Evolutionary conservation across 768 basidiomycete genomes (phyloP), one percentile per base, ranked within the genome.

Genomic region (Panaeolus cyanescens): DNA sequence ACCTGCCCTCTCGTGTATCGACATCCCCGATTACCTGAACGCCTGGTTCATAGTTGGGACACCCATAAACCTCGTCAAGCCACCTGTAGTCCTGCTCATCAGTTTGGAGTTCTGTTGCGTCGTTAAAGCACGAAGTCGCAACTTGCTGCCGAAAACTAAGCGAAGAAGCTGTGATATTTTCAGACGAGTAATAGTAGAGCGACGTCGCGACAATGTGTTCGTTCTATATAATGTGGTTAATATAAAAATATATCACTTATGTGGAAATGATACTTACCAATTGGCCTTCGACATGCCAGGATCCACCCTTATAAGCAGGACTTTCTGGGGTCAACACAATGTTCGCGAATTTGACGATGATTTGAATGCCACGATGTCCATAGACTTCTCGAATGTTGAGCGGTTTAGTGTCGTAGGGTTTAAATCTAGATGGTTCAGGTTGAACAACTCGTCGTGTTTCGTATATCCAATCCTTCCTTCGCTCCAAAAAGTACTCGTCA

Each of bases 11-110:
- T 3, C 65, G 64, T 4, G 79, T 75, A 10, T 70, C 66, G 17
- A 81, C 67, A 1, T 65, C 53, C 1, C 80, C 80, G 15, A 77
- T 45, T 12, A 71, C 59, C 62, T 77, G 72, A 1, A 76, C 59
- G 1, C 62, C 60, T 8, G 71, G 58, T 4, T 61, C 72, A 13
- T 70, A 59, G 7, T 69, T 65, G n/a, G 65, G 54, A 31, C 66
- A 67, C 20, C 72, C 73, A 58, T 70, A 75, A 53, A 77, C 57
- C 8, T 34, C 61, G 4, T 54, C n/a, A 0, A 76, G 70, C 72
- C 74, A 77, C 0, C 63, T 66, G 40, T 75, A 66, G 9, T 69
- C n/a, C 15, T 75, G 77, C 9, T 57, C 59, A 34, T 70, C 58
- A 70, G 12, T 61, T 53, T 33, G 71, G 28, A 3, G 66, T 59